These are phyloP conservation scores for Yamadazyma akitaensis DNA, from an alignment of 805 yeast genomes.

Conservation along the genomic window DNA sequence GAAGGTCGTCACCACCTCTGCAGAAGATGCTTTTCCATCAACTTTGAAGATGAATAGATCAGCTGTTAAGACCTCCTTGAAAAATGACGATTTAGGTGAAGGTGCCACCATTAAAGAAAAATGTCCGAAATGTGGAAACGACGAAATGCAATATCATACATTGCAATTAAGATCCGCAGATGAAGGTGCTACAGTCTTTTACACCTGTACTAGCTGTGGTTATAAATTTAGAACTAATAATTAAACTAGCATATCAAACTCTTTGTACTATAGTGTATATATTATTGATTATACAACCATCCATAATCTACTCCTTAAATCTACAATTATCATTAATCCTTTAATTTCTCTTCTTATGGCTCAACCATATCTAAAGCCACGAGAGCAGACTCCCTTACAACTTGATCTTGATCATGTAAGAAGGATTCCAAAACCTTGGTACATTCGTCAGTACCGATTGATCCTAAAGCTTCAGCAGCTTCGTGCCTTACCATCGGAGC, in stretches of 20 bases:
- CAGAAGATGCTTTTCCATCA: slow-evolving; percentile 94
- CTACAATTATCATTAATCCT: neutral
- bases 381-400: slow-evolving; percentile 93
- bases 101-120: slow-evolving; percentile 97
- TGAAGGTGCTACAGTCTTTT: slow-evolving; percentile 99
- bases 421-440: slow-evolving; percentile 80
- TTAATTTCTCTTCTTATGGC: slow-evolving; percentile 1
- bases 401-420: slow-evolving; percentile 77
- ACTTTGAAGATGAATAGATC: slow-evolving; percentile 75
- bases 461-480: slow-evolving; percentile 98
- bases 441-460: slow-evolving; percentile 94
- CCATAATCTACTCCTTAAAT: neutral
- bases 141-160: slow-evolving; percentile 97
- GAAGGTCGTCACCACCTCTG: slow-evolving; percentile 82
- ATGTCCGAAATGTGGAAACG: slow-evolving; percentile 98
- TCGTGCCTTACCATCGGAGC: slow-evolving; percentile 99
- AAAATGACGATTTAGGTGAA: slow-evolving; percentile 76
- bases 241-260: slow-evolving; percentile 23
- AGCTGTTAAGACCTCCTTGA: slow-evolving; percentile 81
- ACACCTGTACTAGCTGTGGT: slow-evolving; percentile 91
- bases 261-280: slow-evolving; percentile 8
- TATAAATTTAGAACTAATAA: slow-evolving; percentile 94
- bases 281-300: slow-evolving; percentile 1
- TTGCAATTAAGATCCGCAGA: slow-evolving; percentile 96
- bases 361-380: slow-evolving; percentile 89